Conservation (phyloP, 164 flowering plant genomes). For the Piper betle region DNA sequence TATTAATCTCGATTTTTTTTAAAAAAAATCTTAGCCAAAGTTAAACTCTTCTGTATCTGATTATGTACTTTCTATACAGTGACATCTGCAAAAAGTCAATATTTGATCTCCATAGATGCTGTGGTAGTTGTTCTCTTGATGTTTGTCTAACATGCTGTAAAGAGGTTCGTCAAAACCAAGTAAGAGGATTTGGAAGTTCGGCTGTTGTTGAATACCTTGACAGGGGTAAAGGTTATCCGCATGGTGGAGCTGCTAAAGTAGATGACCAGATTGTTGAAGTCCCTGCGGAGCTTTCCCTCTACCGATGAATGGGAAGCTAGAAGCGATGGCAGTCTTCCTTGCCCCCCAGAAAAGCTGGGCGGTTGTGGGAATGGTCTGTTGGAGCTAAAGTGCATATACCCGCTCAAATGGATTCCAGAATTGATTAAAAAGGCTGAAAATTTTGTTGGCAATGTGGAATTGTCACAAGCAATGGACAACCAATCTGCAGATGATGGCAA, state of each 20-base stretch:
- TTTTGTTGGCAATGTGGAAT: constrained; percentile 4
- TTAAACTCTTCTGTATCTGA: background rate
- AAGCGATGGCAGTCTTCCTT: constrained; percentile 7
- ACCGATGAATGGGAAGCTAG: constrained; percentile 7
- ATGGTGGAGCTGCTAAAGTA: constrained; percentile 15
- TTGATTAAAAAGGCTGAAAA: constrained; percentile 41
- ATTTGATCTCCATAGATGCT: constrained; percentile 10
- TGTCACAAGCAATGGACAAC: constrained; percentile 6
- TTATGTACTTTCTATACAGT: constrained; percentile 4
- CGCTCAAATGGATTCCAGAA: constrained; percentile 16
- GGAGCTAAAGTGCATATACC: constrained; percentile 6
- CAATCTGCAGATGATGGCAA: constrained; percentile 12
- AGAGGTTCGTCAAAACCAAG: constrained; percentile 5
- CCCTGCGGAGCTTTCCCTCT: constrained; percentile 1
- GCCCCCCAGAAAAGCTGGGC: constrained; percentile 8
- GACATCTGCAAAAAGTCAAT: constrained; percentile 12
- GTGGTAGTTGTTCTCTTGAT: constrained; percentile 9
- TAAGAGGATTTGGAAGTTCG: constrained; percentile 18
- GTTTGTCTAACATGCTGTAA: constrained; percentile 10
- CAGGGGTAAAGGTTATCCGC: constrained; percentile 28
- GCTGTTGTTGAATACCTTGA: constrained; percentile 15
- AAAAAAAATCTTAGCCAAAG: background rate
- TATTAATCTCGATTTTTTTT: background rate
- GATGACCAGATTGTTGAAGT: background rate
- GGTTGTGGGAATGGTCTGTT: constrained; percentile 10